Percentiles rank a stretch among this genome's conserved stretches.
These are phyloP conservation scores for Yarrowia deformans DNA, from an alignment of 805 yeast genomes.

Conservation along the genomic window DNA sequence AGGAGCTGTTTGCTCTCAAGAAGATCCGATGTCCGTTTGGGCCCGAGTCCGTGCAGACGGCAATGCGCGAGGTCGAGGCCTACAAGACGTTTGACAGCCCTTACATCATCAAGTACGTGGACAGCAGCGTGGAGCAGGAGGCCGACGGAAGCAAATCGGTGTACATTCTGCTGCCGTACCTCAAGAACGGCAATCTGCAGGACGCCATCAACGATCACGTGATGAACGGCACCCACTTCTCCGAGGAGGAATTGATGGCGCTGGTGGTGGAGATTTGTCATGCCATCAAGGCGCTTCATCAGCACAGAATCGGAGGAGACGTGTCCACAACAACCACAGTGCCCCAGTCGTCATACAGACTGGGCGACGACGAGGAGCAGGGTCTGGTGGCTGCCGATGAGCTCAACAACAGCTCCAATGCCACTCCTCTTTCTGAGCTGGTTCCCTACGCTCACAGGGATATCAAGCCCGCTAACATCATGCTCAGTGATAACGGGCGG, in stretches of 20 bases:
- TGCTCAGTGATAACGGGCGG: conserved; percentile 74
- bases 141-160: conserved; percentile 79
- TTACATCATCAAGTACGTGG: conserved; percentile 73
- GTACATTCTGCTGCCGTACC: conserved; percentile 81
- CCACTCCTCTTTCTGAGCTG: conserved; percentile 62
- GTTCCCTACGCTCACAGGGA: conserved; percentile 85
- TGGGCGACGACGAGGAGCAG: conserved; percentile 44
- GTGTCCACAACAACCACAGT: conserved; percentile 5
- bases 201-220: conserved; percentile 74
- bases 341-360: conserved; percentile 7
- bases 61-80: conserved; percentile 78
- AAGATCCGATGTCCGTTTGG: conserved; percentile 90
- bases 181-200: conserved; percentile 74
- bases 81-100: conserved; percentile 69
- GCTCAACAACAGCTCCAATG: conserved; percentile 50
- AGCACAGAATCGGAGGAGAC: conserved; percentile 45
- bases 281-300: conserved; percentile 80
- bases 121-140: conserved; percentile 74
- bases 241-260: conserved; percentile 68
- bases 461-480: conserved; percentile 86
- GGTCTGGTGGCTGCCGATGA: conserved; percentile 47
- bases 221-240: conserved; percentile 60
- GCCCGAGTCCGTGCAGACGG: conserved; percentile 71
- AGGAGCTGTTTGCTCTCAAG: conserved; percentile 72
- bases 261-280: conserved; percentile 73